These are phyloP conservation scores for Tetraselmis chui DNA, from an alignment of 139 green algal species.

Conservation along the genomic window DNA sequence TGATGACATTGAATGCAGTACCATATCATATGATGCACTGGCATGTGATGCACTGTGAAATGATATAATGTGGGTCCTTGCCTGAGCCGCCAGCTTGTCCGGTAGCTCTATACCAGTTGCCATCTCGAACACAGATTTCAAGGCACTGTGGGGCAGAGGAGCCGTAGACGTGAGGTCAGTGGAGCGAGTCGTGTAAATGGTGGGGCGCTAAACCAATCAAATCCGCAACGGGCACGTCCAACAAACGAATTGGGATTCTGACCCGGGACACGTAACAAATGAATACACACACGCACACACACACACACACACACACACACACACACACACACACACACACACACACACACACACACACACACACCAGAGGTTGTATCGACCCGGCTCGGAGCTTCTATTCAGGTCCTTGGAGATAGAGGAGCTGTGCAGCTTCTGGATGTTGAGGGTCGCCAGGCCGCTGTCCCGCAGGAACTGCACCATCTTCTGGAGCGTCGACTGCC, in stretches of 20 bases:
- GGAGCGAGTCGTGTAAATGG: no score
- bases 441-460: neutral
- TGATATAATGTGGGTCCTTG: neutral
- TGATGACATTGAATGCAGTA: neutral
- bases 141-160: neutral
- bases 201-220: neutral
- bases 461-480: neutral
- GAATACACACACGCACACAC: neutral
- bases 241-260: neutral
- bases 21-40: neutral
- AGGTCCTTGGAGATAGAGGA: neutral
- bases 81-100: neutral
- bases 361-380: neutral
- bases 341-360: no score
- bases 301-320: no score
- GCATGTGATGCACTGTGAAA: neutral
- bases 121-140: neutral
- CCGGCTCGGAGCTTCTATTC: neutral
- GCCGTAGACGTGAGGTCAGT: neutral
- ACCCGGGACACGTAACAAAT: neutral
- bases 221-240: neutral
- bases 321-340: no score
- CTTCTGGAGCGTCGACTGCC: neutral
- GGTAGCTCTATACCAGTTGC: neutral
- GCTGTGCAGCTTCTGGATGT: neutral